Base-by-base conservation (phyloP, 805 yeast species). In the Pichia exigua region DNA sequence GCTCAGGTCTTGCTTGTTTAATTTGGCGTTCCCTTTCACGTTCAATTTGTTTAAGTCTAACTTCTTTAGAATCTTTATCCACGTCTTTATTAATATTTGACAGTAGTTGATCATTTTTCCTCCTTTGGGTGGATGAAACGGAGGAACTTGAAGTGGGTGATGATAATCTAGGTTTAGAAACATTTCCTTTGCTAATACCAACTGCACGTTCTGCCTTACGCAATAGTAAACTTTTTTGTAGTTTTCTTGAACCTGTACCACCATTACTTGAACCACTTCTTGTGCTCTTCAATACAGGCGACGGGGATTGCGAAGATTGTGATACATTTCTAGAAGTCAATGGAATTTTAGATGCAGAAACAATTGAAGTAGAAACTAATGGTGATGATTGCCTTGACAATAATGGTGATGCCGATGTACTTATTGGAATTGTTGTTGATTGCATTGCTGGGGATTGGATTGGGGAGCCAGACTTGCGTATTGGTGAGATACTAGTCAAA, bases 121-220 rank as follows among this genome's bases (percentile, higher is more conserved):
- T 35, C 20, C 20, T 35, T 35, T 35, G 18, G 6, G n/a, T n/a
- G 7, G 39, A 35, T 7, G 20, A 35, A 17, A 5, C n/a, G 3
- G 7, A 13, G 12, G 35, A 30, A 9, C 15, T 12, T 30, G 39
- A 35, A 17, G 39, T n/a, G 11, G 20, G 11, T 17, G 39, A 35
- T 35, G 39, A 44, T 22, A 28, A 11, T 48, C 18, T 45, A 17
- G 47, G 44, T 42, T 41, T 46, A 17, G 24, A 38, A 15, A 32
- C 30, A 50, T 28, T 20, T 28, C 54, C 3, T 47, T 41, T 35
- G 46, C 40, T 47, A 6, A 51, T 51, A 15, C 54, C 54, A 12
- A 54, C 51, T 6, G 57, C 61, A 39, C 59, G 54, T 47, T 57
- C 59, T 7, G 62, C 61, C 7, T 61, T 59, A 21, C 60, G 38